Evolutionary conservation across 1,284 basidiomycete species (phyloP).

Genomic region (Apiotrichum gamsii): DNA sequence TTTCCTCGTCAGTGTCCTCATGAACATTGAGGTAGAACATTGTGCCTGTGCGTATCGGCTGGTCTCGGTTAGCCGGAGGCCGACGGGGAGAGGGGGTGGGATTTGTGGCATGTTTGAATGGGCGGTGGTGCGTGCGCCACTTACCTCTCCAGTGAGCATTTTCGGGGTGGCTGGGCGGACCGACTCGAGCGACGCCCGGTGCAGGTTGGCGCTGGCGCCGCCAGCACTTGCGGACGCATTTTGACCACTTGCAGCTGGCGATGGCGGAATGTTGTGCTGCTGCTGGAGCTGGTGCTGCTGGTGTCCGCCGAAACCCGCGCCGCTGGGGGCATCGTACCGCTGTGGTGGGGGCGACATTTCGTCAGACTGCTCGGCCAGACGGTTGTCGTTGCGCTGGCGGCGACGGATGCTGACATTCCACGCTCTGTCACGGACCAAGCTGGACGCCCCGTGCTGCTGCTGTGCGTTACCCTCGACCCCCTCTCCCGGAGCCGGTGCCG

Average conservation of each 20-base stretch:
- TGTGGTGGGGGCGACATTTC: slow-evolving; percentile 1
- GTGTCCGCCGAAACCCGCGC: too few species aligned
- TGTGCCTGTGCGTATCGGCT: slow-evolving; percentile 75
- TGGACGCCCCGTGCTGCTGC: slow-evolving; percentile 49
- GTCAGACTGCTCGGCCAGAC: slow-evolving; percentile 5
- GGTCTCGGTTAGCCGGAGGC: slow-evolving; percentile 1
- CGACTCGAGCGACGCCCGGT: slow-evolving; percentile 17
- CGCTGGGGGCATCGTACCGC: too few species aligned
- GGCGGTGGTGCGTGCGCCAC: slow-evolving; percentile 22
- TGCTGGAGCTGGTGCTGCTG: too few species aligned
- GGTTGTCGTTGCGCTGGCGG: slow-evolving; percentile 51
- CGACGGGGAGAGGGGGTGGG: too few species aligned
- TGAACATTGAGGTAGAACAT: slow-evolving; percentile 88
- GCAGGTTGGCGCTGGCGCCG: slow-evolving; percentile 50
- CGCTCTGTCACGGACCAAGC: slow-evolving; percentile 26
- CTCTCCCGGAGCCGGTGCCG: too few species aligned
- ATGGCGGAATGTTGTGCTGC: not conserved
- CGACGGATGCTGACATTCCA: slow-evolving; percentile 61
- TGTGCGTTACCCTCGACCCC: slow-evolving; percentile 43
- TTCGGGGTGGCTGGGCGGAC: not conserved
- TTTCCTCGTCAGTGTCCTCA: slow-evolving; percentile 51
- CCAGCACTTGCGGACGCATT: too few species aligned
- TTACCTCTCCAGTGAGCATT: slow-evolving; percentile 50
- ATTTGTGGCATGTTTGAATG: too few species aligned
- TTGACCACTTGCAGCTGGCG: not conserved